Evolutionary conservation across 352 stramenopile species (phyloP), one percentile per base, ranked within the genome.

Genomic region (Pythium dissimile): DNA sequence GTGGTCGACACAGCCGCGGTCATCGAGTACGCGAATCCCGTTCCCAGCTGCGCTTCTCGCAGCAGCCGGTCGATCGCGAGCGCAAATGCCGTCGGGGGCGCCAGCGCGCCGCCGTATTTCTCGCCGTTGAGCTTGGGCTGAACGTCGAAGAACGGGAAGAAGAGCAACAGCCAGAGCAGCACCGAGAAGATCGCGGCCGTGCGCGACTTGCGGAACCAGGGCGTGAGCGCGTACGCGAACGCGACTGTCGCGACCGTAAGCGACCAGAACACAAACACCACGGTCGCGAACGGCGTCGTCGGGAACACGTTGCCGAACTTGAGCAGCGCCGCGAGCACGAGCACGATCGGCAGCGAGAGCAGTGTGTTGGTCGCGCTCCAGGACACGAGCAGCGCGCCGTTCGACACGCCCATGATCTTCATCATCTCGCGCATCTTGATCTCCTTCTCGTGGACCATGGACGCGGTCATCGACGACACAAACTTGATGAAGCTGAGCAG

Each of bases 381-480:
- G 9, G 81, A 88, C n/a, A 59, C 59, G 23, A 89, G 71, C 38
- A 92, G 62, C 23, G 77, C 83, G 26, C 58, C 42, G 48, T 86
- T 80, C 3, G 75, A 80, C 1, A 92, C 59, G 0, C 86, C 86
- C 81, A 92, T 92, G 62, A 89, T 92, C 71, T 86, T 87, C 77
- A 95, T 89, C 37, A 92, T 71, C 43, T 92, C 78, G 9, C 82
- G 78, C 30, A 94, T 72, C 32, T 76, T 64, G 26, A 77, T 85
- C 55, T 92, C 84, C 54, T 95, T 93, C 39, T 95, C 84, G 20
- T 86, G 76, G 20, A 95, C 80, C 71, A 95, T 87, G 6, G 69
- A 62, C 0, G 82, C 80, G 1, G 80, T 86, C 20, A 73, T 87
- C 6, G 77, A 80, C 11, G 82, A 87, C 41, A 90, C 78, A 46